phyloP scores from a whole-genome alignment of 345 rosid genomes.

The Turritis glabra region DNA sequence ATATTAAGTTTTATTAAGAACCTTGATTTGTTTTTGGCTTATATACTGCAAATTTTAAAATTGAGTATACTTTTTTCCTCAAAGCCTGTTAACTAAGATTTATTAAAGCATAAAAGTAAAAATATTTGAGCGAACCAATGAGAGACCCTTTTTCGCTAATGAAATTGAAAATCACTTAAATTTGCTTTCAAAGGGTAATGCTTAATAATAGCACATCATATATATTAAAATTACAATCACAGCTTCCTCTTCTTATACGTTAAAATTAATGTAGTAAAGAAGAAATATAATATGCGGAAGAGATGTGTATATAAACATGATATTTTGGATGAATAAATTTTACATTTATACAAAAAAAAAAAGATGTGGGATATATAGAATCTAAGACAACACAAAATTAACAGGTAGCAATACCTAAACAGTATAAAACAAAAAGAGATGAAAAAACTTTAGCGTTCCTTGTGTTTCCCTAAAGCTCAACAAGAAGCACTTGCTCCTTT shows the following conservation, averaged over 20 bases:
- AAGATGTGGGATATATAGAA: slow-evolving; percentile 25
- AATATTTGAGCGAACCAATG: no score
- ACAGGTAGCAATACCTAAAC: slow-evolving; percentile 14
- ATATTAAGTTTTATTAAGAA: not conserved
- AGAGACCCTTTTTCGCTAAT: no score
- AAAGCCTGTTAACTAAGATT: not conserved
- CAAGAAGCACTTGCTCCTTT: slow-evolving; percentile 31
- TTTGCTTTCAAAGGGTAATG: not conserved
- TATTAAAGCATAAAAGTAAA: not conserved
- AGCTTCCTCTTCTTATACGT: not conserved
- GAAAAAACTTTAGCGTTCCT: slow-evolving; percentile 13
- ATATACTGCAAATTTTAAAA: not conserved
- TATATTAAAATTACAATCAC: not conserved
- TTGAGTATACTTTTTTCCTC: not conserved
- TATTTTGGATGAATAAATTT: no score
- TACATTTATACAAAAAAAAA: no score
- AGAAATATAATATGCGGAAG: not conserved
- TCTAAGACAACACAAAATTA: slow-evolving; percentile 6
- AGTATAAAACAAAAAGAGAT: slow-evolving; percentile 28
- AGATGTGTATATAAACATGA: slow-evolving; percentile 22
- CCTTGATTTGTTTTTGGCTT: not conserved
- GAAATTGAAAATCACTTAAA: not conserved
- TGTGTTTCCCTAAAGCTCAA: slow-evolving; percentile 35
- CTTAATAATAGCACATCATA: not conserved
- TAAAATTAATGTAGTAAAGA: not conserved